Percentiles rank a stretch among this genome's conserved stretches.
Evolutionary conservation across 352 stramenopile genomes (phyloP).

Genomic region (Phytopythium helicoides): DNA sequence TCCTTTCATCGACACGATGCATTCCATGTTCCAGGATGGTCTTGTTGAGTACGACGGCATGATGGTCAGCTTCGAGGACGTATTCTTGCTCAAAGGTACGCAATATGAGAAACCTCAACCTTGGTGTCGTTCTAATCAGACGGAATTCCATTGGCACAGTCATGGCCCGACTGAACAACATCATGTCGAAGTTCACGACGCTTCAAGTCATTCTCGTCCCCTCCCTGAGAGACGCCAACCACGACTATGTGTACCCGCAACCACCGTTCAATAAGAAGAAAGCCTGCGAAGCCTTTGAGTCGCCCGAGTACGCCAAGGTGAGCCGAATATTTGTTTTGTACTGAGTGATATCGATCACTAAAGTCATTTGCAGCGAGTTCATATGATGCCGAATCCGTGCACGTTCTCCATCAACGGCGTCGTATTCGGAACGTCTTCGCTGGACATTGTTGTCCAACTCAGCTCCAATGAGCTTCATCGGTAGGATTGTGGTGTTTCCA

Average conservation of each 20-base stretch:
- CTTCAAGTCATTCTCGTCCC: slow-evolving; percentile 94
- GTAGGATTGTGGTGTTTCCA: too few species aligned
- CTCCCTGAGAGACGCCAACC: slow-evolving; percentile 94
- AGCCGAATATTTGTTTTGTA: slow-evolving; percentile 1
- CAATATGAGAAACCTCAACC: too few species aligned
- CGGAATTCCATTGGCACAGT: too few species aligned
- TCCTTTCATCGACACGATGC: slow-evolving; percentile 95
- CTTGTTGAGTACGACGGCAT: slow-evolving; percentile 76
- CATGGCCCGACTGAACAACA: slow-evolving; percentile 70
- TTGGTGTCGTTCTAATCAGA: too few species aligned
- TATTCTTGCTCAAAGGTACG: slow-evolving; percentile 84
- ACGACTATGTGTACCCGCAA: slow-evolving; percentile 95
- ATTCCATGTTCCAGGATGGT: slow-evolving; percentile 87
- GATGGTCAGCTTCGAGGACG: slow-evolving; percentile 82
- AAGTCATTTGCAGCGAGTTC: slow-evolving; percentile 77
- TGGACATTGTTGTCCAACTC: slow-evolving; percentile 90
- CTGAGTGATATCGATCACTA: slow-evolving; percentile 2
- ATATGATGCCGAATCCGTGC: slow-evolving; percentile 95
- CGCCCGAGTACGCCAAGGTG: slow-evolving; percentile 59
- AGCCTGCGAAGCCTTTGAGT: slow-evolving; percentile 63
- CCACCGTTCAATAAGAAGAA: slow-evolving; percentile 91
- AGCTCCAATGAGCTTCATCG: slow-evolving; percentile 80
- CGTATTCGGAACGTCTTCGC: slow-evolving; percentile 90
- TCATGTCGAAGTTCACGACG: slow-evolving; percentile 40
- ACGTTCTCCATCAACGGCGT: slow-evolving; percentile 95